Percentiles rank a stretch among this genome's conserved stretches.
These are phyloP conservation scores for Clarireedia hainanense DNA, from an alignment of 2,329 filamentous ascomycete genomes.

Conservation along the genomic window DNA sequence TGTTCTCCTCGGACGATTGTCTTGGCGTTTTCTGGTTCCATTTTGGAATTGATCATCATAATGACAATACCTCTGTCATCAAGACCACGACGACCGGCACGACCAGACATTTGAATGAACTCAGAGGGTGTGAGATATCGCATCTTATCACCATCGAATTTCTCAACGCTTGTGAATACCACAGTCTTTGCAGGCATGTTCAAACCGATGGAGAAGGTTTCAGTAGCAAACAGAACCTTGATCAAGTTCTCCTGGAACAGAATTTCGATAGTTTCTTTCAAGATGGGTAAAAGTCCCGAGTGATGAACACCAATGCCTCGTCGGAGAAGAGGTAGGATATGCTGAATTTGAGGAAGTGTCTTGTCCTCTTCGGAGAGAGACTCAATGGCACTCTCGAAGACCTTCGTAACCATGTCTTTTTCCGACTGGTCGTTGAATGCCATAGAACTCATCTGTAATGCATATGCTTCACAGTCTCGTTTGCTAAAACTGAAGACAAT, in stretches of 20 bases:
- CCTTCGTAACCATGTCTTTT: constrained; percentile 87
- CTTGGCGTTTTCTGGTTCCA: constrained; percentile 90
- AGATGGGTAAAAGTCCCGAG: constrained; percentile 85
- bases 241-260: constrained; percentile 96
- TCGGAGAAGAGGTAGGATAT: constrained; percentile 80
- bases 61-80: constrained; percentile 98
- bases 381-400: constrained; percentile 89
- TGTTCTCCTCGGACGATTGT: constrained; percentile 94
- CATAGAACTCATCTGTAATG: constrained; percentile 76
- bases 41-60: constrained; percentile 98
- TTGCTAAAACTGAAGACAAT: constrained; percentile 99
- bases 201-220: constrained; percentile 96
- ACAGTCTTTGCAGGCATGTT: constrained; percentile 99
- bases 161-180: constrained; percentile 94
- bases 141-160: constrained; percentile 77
- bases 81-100: constrained; percentile 91
- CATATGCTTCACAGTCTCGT: constrained; percentile 86
- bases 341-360: constrained; percentile 78
- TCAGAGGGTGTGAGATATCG: constrained; percentile 89
- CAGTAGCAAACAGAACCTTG: constrained; percentile 95
- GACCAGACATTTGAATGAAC: constrained; percentile 98
- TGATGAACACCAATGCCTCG: constrained; percentile 96
- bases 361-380: constrained; percentile 89
- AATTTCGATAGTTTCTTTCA: constrained; percentile 99
- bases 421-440: constrained; percentile 96